A percentile compares a stretch with the other conserved stretches of the same genome.
These are phyloP conservation scores for Ophiostoma quercus DNA, from an alignment of 2,329 filamentous ascomycete genomes.

Conservation along the genomic window DNA sequence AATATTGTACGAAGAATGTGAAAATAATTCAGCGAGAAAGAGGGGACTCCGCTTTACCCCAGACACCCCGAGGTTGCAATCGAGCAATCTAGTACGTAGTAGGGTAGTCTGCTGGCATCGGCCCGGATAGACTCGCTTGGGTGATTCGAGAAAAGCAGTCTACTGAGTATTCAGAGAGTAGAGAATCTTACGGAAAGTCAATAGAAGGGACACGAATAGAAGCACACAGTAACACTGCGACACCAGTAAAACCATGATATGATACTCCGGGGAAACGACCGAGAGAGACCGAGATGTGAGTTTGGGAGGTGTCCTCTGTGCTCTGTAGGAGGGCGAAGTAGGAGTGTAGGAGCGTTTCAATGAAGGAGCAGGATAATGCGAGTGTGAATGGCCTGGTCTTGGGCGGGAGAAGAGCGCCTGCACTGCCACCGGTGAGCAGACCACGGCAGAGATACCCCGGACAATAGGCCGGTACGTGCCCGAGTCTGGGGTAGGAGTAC, in stretches of 20 bases:
- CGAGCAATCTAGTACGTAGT: not conserved
- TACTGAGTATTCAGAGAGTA: too few species aligned
- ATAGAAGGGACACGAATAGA: not conserved
- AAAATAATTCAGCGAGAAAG: not conserved
- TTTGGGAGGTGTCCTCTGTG: not conserved
- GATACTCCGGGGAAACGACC: conserved; percentile 3
- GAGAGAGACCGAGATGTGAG: conserved; percentile 1
- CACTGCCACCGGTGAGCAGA: not conserved
- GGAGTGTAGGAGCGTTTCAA: not conserved
- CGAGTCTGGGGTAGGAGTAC: conserved; percentile 6
- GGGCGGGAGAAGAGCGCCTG: not conserved
- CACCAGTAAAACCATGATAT: not conserved
- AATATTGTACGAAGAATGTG: not conserved
- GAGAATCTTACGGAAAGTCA: not conserved
- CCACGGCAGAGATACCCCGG: conserved; percentile 3
- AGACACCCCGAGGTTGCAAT: conserved; percentile 3
- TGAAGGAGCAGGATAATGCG: not conserved
- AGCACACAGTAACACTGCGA: not conserved
- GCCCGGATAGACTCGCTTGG: conserved; percentile 14
- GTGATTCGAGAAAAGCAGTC: not conserved
- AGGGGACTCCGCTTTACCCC: conserved; percentile 14
- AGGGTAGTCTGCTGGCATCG: conserved; percentile 1
- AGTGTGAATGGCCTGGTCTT: not conserved
- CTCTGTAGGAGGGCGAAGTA: not conserved
- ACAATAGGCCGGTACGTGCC: conserved; percentile 9